Evolutionary conservation across 306 rosid genomes (phyloP), one percentile per base, ranked within the genome.

Genomic region (Lupinus albus): DNA sequence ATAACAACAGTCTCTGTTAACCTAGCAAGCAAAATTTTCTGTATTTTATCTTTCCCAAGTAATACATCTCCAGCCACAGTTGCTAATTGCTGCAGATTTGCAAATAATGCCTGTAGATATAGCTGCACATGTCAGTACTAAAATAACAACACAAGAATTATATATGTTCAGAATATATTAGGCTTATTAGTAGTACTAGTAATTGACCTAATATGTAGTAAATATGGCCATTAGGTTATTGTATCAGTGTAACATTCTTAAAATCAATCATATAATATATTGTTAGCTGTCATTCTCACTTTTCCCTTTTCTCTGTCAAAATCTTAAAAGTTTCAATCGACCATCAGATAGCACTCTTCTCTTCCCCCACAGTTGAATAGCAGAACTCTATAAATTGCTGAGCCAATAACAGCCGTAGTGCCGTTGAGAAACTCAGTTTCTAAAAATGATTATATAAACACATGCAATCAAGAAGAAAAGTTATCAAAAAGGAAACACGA

Each of bases 31-130:
- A 93, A 85, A 80, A 85, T 86, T 76, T 93, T 93, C 80, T 93
- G 97, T 76, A 93, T 84, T 78, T 86, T 90, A 17, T 93, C 96
- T 79, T 81, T 93, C 74, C 95, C 99, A 62, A 74, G 89, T 63
- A 93, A 81, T 35, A 93, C 99, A 79, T 93, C 97, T 58, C 96
- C 97, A 6, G 99, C 99, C 72, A 93, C 91, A 70, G 84, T 86
- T 49, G 99, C 91, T 71, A 93, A 79, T 65, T 93, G 97, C 85
- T 88, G 99, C 50, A 93, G 80, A 76, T 82, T 93, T 76, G 91
- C 76, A 85, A 93, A 93, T 61, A 93, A 84, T 45, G 99, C 96
- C 99, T 93, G 86, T 80, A 78, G 60, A 50, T 60, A 75, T 18
- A 71, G 64, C 69, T 64, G 59, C 6, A 73, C 62, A 28, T 51